Evolutionary conservation across 2,329 filamentous ascomycete genomes (phyloP).

Genomic region (Colletotrichum theobromicola): DNA sequence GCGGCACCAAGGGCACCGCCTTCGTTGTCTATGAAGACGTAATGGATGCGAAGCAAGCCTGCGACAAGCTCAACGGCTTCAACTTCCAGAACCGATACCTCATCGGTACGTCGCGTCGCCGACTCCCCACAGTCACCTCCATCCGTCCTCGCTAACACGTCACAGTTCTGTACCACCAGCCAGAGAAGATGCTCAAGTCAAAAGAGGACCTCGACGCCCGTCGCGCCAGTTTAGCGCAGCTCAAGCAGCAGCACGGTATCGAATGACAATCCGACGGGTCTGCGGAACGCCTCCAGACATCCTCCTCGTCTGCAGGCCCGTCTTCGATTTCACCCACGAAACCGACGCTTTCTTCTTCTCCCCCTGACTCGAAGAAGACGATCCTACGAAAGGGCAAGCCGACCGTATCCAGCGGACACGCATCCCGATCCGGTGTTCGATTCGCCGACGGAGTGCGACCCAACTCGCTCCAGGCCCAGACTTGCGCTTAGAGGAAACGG

Average conservation of each 20-base stretch:
- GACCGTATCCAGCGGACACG: conserved; percentile 40
- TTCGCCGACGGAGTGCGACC: conserved; percentile 45
- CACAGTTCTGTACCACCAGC: conserved; percentile 67
- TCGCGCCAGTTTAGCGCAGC: conserved; percentile 95
- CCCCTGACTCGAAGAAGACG: conserved; percentile 44
- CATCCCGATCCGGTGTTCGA: conserved; percentile 44
- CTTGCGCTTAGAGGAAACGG: conserved; percentile 38
- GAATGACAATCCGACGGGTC: conserved; percentile 88
- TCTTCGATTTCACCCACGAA: conserved; percentile 51
- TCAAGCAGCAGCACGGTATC: conserved; percentile 98
- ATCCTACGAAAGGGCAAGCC: conserved; percentile 49
- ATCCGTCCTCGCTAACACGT: neutral
- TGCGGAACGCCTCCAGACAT: conserved; percentile 52
- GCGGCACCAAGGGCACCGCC: conserved; percentile 96
- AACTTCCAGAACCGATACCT: conserved; percentile 99
- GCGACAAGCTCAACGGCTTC: conserved; percentile 99
- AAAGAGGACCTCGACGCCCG: conserved; percentile 93
- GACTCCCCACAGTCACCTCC: neutral
- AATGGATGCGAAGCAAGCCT: conserved; percentile 97
- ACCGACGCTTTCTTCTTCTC: conserved; percentile 34
- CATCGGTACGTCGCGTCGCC: conserved; percentile 72
- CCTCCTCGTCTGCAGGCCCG: conserved; percentile 64
- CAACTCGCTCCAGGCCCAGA: conserved; percentile 32
- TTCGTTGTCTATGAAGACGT: conserved; percentile 99
- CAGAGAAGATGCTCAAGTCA: conserved; percentile 75